These are phyloP conservation scores for Thinopyrum elongatum DNA, from an alignment of 176 grass and related monocot species.

Conservation along the genomic window DNA sequence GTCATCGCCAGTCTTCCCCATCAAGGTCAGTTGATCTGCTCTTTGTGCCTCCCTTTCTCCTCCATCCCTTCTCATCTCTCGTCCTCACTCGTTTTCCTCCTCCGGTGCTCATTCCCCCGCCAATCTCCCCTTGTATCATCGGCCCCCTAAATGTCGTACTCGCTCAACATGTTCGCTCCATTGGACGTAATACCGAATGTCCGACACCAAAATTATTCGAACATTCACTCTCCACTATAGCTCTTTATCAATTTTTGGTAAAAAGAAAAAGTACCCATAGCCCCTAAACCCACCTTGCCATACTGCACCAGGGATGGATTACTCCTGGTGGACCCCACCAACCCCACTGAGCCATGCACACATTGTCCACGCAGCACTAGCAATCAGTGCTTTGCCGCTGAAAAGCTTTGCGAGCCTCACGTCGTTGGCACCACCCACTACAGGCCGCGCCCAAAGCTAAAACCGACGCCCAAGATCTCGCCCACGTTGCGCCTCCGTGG, in stretches of 20 bases:
- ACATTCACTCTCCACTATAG: too few relatives aligned
- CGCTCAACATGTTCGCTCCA: not conserved
- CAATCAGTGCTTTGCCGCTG: not conserved
- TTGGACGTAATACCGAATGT: not conserved
- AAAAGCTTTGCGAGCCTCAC: not conserved
- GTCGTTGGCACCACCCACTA: not conserved
- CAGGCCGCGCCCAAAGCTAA: not conserved
- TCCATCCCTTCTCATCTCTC: too few relatives aligned
- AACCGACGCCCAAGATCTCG: not conserved
- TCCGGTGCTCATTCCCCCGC: too few relatives aligned
- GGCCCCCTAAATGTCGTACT: fast-evolving
- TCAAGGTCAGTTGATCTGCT: too few relatives aligned
- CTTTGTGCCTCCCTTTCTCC: not conserved
- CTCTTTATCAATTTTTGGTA: too few relatives aligned
- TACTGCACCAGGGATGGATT: not conserved
- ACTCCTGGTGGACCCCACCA: not conserved
- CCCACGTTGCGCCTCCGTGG: conserved; percentile 27
- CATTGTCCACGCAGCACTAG: conserved; percentile 14
- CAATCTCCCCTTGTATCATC: not conserved
- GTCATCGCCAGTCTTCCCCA: too few relatives aligned
- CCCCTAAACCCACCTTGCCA: not conserved
- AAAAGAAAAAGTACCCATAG: too few relatives aligned
- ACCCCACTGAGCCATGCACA: not conserved
- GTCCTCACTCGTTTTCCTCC: not conserved
- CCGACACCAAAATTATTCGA: not conserved